Percentiles rank a stretch among this genome's conserved stretches.
Conservation (phyloP, 345 rosid genomes). For the Turritis glabra region DNA sequence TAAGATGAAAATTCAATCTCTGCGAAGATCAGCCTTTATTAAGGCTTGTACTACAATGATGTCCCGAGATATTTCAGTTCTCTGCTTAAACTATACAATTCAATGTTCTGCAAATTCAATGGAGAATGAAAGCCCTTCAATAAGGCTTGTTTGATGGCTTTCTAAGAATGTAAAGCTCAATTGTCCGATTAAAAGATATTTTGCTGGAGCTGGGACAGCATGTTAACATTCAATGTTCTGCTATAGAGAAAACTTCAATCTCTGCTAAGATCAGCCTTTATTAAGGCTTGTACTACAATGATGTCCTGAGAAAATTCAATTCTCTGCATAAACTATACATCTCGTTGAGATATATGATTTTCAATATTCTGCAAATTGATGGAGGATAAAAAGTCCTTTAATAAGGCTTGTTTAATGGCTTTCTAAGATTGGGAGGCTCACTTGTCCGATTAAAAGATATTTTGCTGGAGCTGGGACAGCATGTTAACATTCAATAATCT, state of each 20-base stretch:
- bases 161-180: too few relatives aligned
- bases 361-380: neutral
- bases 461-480: too few relatives aligned
- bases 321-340: neutral
- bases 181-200: too few relatives aligned
- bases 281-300: neutral
- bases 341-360: neutral
- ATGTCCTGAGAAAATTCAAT: neutral
- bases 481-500: too few relatives aligned
- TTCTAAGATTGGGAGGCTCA: too few relatives aligned
- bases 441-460: too few relatives aligned
- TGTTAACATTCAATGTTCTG: too few relatives aligned
- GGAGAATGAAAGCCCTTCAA: too few relatives aligned
- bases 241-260: neutral
- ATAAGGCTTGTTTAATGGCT: neutral
- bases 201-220: neutral
- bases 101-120: neutral
- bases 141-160: too few relatives aligned
- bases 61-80: neutral
- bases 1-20: neutral
- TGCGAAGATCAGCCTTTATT: neutral
- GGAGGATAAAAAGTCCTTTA: neutral
- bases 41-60: neutral
- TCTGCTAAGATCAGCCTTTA: neutral
- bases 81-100: too few relatives aligned